Percentiles rank a stretch among this genome's conserved stretches.
Evolutionary conservation across 495 filamentous ascomycete genomes (phyloP).

Genomic region (Penicillium tannophilum): DNA sequence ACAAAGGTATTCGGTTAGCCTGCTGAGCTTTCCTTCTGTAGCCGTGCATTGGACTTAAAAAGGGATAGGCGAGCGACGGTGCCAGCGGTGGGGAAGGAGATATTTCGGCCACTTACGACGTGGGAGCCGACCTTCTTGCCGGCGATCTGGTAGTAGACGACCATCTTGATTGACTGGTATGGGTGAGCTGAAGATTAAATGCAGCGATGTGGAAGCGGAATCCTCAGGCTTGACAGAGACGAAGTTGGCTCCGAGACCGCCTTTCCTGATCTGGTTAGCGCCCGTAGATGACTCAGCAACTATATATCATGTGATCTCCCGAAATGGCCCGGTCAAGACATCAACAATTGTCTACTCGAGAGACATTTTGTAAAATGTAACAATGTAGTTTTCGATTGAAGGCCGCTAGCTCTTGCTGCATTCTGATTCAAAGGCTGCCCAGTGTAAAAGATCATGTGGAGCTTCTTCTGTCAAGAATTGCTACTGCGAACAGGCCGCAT

Average conservation of each 20-base stretch:
- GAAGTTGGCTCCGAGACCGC: constrained; percentile 33
- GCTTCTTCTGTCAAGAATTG: too few species aligned
- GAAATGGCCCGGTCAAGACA: constrained; percentile 23
- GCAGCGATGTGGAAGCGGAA: constrained; percentile 37
- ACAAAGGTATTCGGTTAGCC: constrained; percentile 14
- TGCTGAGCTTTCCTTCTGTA: constrained; percentile 19
- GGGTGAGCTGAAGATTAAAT: constrained; percentile 37
- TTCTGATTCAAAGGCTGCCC: too few species aligned
- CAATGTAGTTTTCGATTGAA: background rate
- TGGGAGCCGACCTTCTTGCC: constrained; percentile 94
- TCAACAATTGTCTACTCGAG: background rate
- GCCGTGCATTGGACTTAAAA: constrained; percentile 18
- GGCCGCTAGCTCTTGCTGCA: too few species aligned
- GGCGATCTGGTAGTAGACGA: constrained; percentile 78
- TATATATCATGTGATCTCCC: constrained; percentile 32
- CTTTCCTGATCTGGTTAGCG: constrained; percentile 28
- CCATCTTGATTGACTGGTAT: constrained; percentile 68
- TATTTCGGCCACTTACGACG: constrained; percentile 63
- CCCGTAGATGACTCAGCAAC: constrained; percentile 24
- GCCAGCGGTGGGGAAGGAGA: background rate
- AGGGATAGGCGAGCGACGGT: constrained; percentile 24
- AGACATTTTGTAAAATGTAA: background rate
- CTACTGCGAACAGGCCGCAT: too few species aligned
- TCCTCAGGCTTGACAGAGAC: constrained; percentile 27
- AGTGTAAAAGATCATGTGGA: too few species aligned